A percentile compares a stretch with the other conserved stretches of the same genome.
These are phyloP conservation scores for Kernera saxatilis DNA, from an alignment of 345 rosid genomes.

Conservation along the genomic window DNA sequence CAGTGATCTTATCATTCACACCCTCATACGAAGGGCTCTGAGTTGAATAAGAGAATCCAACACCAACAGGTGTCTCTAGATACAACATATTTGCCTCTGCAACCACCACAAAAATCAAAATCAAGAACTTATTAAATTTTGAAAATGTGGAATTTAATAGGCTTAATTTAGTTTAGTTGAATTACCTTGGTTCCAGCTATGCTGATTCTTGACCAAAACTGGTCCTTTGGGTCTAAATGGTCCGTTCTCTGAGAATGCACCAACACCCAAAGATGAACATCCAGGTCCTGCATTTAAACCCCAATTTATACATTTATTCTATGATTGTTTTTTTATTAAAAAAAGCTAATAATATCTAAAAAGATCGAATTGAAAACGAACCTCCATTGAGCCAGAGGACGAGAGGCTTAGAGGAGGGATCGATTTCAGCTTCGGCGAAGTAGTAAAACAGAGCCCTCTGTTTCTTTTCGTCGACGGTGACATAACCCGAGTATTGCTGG, in stretches of 20 bases:
- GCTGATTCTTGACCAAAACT: conserved; percentile 58
- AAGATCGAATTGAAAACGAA: conserved; percentile 5
- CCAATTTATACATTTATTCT: not conserved
- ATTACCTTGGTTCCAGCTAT: conserved; percentile 90
- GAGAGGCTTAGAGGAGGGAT: conserved; percentile 76
- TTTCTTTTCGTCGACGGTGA: conserved; percentile 59
- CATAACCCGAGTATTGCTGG: conserved; percentile 84
- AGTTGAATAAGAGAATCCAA: conserved; percentile 89
- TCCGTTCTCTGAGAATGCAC: conserved; percentile 95
- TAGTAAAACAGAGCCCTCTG: conserved; percentile 90
- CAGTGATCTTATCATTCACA: conserved; percentile 79
- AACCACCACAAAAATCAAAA: conserved; percentile 4
- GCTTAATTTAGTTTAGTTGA: not conserved
- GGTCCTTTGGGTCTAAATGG: conserved; percentile 95
- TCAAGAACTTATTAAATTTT: not conserved
- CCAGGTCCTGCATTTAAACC: conserved; percentile 55
- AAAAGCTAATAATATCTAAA: too few species aligned
- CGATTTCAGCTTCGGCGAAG: conserved; percentile 81
- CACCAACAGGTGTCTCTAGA: conserved; percentile 91
- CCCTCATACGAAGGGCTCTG: conserved; percentile 56
- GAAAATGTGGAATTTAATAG: not conserved
- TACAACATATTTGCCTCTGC: conserved; percentile 94
- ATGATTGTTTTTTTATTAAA: too few species aligned
- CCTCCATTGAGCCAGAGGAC: conserved; percentile 99
- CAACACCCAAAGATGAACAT: conserved; percentile 94